Base-by-base conservation (phyloP, 805 yeast genomes). In the Yamadazyma scolyti region DNA sequence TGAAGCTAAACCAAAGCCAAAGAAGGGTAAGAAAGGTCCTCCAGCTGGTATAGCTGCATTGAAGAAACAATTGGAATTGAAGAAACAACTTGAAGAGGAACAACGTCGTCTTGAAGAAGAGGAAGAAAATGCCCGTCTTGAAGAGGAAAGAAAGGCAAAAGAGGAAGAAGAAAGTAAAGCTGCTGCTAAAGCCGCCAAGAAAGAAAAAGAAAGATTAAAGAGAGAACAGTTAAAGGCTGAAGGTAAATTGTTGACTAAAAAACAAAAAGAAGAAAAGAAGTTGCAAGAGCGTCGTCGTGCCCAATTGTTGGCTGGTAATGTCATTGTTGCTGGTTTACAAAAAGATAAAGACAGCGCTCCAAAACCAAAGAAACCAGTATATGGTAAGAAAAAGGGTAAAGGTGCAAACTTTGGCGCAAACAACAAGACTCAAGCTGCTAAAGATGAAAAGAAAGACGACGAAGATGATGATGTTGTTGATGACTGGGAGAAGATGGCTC, bases 171-270 rank as follows among this genome's bases (percentile, higher is more conserved):
- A 60, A 16, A 75, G 65, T 33, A 68, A 68, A 41, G 89, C 75
- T 45, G 78, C 75, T 22, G 75, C 71, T 34, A 68, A 61, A 46
- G 72, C 65, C 23, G 71, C 68, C 9, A 90, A 84, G 75, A 86
- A 79, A 50, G 98, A 93, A 61, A 84, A 77, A 56, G 97, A 90
- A 51, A 82, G 74, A 62, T 73, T 74, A 37, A 88, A 83, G 70
- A 82, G 76, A 45, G 98, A 93, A 50, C 90, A 86, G 64, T 77
- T 93, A 57, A 86, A 85, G 64, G 93, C 96, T 20, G 97, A 90
- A 63, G 99, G 99, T 52, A 93, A 93, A 56, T 78, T 81, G 33
- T 65, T 93, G 54, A 84, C 96, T 37, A 93, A 86, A 68, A 90
- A 89, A 56, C 98, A 93, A 71, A 87, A 84, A 63, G 96, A 88